A percentile compares a stretch with the other conserved stretches of the same genome.
phyloP scores from a whole-genome alignment of 306 rosid genomes.

The Acacia crassicarpa region DNA sequence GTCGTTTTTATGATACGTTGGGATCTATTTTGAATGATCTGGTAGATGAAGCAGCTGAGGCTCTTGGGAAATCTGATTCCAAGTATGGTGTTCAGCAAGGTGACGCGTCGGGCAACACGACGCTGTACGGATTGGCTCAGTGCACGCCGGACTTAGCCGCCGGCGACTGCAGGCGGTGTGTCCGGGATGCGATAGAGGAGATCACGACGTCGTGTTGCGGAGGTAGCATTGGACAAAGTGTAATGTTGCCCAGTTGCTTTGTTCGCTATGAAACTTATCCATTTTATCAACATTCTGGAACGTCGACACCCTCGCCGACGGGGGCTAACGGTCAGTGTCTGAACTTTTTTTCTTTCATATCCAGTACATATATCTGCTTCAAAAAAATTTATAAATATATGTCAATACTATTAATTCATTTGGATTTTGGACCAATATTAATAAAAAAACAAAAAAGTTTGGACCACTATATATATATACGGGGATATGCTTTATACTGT shows the following conservation, averaged over 20 bases:
- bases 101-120: slow-evolving; percentile 3
- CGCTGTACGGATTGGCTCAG: slow-evolving; percentile 48
- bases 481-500: too few relatives aligned
- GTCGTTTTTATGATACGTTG: slow-evolving; percentile 30
- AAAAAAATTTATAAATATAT: too few relatives aligned
- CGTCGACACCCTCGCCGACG: background rate
- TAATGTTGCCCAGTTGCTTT: slow-evolving; percentile 43
- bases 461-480: too few relatives aligned
- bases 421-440: background rate
- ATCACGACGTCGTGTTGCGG: slow-evolving; percentile 39
- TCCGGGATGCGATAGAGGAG: slow-evolving; percentile 29
- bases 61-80: slow-evolving; percentile 3
- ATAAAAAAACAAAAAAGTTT: background rate
- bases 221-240: slow-evolving; percentile 41
- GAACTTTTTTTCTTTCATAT: background rate
- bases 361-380: background rate
- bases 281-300: slow-evolving; percentile 42
- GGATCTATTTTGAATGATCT: slow-evolving; percentile 28
- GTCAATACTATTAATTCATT: background rate
- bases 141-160: slow-evolving; percentile 46
- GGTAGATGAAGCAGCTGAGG: slow-evolving; percentile 24
- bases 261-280: slow-evolving; percentile 45
- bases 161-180: slow-evolving; percentile 33
- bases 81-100: slow-evolving; percentile 36
- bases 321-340: slow-evolving; percentile 19